Evolutionary conservation across 2,329 filamentous ascomycete genomes (phyloP).

Genomic region (Hymenoscyphus fraxineus): DNA sequence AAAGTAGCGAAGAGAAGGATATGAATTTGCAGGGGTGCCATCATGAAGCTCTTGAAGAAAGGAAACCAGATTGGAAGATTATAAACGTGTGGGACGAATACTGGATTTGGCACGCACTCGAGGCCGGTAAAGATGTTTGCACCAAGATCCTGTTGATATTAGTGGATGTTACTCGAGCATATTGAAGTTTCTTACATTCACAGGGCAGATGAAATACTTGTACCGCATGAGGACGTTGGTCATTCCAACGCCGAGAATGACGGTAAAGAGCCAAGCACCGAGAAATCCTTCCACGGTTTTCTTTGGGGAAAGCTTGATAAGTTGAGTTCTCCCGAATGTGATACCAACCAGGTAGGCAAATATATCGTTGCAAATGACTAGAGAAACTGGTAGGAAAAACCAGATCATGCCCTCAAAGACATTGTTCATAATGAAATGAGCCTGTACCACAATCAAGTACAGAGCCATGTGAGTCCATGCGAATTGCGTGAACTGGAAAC

Average conservation of each 20-base stretch:
- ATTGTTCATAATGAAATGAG: slow-evolving; percentile 99
- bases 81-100: slow-evolving; percentile 77
- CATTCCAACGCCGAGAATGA: slow-evolving; percentile 77
- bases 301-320: slow-evolving; percentile 97
- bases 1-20: slow-evolving; percentile 87
- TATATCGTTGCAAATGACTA: slow-evolving; percentile 98
- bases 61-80: slow-evolving; percentile 70
- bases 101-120: slow-evolving; percentile 85
- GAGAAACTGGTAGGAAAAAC: slow-evolving; percentile 93
- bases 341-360: slow-evolving; percentile 98
- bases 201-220: slow-evolving; percentile 97
- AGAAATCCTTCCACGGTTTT: slow-evolving; percentile 99
- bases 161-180: slow-evolving; percentile 7
- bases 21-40: slow-evolving; percentile 90
- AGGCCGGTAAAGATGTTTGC: slow-evolving; percentile 90
- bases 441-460: slow-evolving; percentile 95
- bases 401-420: slow-evolving; percentile 99
- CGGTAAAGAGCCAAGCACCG: slow-evolving; percentile 92
- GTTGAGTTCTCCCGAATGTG: slow-evolving; percentile 89
- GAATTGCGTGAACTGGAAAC: slow-evolving; percentile 98
- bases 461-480: slow-evolving; percentile 99
- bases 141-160: slow-evolving; percentile 63
- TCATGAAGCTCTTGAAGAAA: slow-evolving; percentile 65
- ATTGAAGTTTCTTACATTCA: slow-evolving; percentile 58
- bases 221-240: slow-evolving; percentile 83